A percentile compares a stretch with the other conserved stretches of the same genome.
These are phyloP conservation scores for Mycogone perniciosa DNA, from an alignment of 2,329 filamentous ascomycete genomes.

Conservation along the genomic window DNA sequence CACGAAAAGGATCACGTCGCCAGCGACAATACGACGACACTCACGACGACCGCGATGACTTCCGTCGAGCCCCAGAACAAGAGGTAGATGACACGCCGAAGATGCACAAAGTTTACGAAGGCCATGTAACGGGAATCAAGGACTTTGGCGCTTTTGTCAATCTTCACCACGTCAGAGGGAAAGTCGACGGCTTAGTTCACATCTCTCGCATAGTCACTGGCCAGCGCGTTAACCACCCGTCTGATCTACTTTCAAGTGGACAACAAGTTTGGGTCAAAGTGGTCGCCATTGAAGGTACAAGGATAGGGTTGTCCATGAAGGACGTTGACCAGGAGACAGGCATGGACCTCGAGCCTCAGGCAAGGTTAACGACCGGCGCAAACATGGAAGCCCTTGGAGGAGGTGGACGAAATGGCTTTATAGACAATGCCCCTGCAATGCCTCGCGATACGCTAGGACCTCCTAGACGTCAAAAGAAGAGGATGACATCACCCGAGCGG, in stretches of 20 bases:
- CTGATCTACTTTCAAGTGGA: constrained; percentile 72
- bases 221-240: constrained; percentile 83
- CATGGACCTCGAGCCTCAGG: constrained; percentile 72
- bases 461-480: constrained; percentile 65
- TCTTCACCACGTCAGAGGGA: constrained; percentile 76
- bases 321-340: constrained; percentile 90
- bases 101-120: constrained; percentile 82
- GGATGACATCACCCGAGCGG: constrained; percentile 91
- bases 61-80: constrained; percentile 58
- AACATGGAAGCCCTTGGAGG: constrained; percentile 80
- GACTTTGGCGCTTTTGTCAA: constrained; percentile 96
- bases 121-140: constrained; percentile 84
- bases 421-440: constrained; percentile 33
- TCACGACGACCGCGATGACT: constrained; percentile 48
- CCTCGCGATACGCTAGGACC: constrained; percentile 34
- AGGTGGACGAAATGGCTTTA: constrained; percentile 50
- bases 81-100: constrained; percentile 79
- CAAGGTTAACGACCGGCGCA: constrained; percentile 76
- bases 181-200: constrained; percentile 89
- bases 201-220: constrained; percentile 83
- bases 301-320: constrained; percentile 91
- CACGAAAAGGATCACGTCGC: constrained; percentile 28
- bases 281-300: constrained; percentile 71
- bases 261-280: constrained; percentile 93
- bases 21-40: constrained; percentile 36